Evolutionary conservation across 2,329 filamentous ascomycete species (phyloP), one percentile per base, ranked within the genome.

Genomic region (Fusarium penzigii): DNA sequence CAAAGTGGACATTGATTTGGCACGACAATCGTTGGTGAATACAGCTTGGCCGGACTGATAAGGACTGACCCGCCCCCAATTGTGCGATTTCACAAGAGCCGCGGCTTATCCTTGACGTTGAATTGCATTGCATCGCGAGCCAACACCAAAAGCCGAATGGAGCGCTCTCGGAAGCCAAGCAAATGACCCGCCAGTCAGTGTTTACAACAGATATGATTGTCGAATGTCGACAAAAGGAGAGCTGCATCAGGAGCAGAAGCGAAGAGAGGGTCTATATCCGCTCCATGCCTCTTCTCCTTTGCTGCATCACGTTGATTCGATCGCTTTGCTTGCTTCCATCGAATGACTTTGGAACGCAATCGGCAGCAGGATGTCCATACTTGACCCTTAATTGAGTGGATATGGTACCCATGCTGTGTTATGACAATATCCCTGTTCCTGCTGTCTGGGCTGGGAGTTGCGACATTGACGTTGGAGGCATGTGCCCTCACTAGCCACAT

Each of bases 401-500:
- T 55, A n/a, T n/a, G n/a, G 57, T 53, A 50, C 56, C 43, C 54
- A 44, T 40, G 44, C 39, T 46, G n/a, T n/a, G n/a, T 52, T 46
- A 56, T 57, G 55, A n/a, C n/a, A n/a, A n/a, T n/a, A n/a, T n/a
- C n/a, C n/a, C n/a, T 59, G 59, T 55, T 49, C 42, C 44, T 51
- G 17, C 29, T 32, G 29, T 32, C 11, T 11, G 44, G 43, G 39
- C 46, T 43, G 46, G 39, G 42, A 48, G 32, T 48, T 46, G 36
- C 46, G 11, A 7, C 29, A 32, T 32, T 11, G 11, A 11, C 29
- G 11, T 32, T 11, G 29, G 29, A 32, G n/a, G n/a, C 29, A 7
- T 6, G 29, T 7, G 29, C 59, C 53, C 58, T 53, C 53, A 55
- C 54, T 59, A 67, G 66, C 65, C 66, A 67, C 66, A 63, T 65